Conservation (phyloP, 2,329 filamentous ascomycete species). For the Aciculosporium take region DNA sequence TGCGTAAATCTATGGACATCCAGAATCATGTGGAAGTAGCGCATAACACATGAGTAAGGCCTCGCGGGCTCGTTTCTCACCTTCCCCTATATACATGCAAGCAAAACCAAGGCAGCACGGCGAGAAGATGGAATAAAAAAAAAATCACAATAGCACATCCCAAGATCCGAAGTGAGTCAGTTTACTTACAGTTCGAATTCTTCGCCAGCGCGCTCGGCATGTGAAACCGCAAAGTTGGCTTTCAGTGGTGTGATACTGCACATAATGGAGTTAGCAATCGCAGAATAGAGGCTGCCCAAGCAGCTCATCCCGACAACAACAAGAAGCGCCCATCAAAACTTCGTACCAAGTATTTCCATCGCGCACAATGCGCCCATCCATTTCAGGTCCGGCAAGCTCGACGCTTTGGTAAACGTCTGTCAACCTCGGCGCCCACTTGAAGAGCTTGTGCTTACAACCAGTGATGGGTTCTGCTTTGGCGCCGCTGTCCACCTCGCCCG, state of each 20-base stretch:
- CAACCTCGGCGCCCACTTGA: slow-evolving; percentile 88
- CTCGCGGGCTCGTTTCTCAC: slow-evolving; percentile 2
- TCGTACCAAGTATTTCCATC: slow-evolving; percentile 72
- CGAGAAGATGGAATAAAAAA: slow-evolving; percentile 2
- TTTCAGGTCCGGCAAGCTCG: slow-evolving; percentile 62
- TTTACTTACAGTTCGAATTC: slow-evolving; percentile 52
- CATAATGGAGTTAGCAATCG: slow-evolving; percentile 4
- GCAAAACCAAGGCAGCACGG: not conserved
- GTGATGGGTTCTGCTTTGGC: slow-evolving; percentile 7
- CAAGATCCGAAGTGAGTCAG: not conserved
- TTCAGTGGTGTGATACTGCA: slow-evolving; percentile 73
- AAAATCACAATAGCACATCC: not conserved
- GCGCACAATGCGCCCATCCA: slow-evolving; percentile 86
- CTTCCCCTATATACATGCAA: slow-evolving; percentile 7
- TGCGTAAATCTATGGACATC: slow-evolving; percentile 16
- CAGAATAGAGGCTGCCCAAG: not conserved
- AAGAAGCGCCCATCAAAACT: not conserved
- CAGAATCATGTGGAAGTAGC: slow-evolving; percentile 4
- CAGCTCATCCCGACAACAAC: not conserved
- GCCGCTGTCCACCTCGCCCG: slow-evolving; percentile 31
- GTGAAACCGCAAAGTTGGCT: slow-evolving; percentile 73
- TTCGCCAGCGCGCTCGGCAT: slow-evolving; percentile 30
- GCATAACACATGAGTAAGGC: slow-evolving; percentile 15
- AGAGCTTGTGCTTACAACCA: slow-evolving; percentile 65
- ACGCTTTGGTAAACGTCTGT: slow-evolving; percentile 78